These are phyloP conservation scores for Coemansia sp. DNA, from an alignment of 192 early-diverging fungal genomes.

Conservation along the genomic window DNA sequence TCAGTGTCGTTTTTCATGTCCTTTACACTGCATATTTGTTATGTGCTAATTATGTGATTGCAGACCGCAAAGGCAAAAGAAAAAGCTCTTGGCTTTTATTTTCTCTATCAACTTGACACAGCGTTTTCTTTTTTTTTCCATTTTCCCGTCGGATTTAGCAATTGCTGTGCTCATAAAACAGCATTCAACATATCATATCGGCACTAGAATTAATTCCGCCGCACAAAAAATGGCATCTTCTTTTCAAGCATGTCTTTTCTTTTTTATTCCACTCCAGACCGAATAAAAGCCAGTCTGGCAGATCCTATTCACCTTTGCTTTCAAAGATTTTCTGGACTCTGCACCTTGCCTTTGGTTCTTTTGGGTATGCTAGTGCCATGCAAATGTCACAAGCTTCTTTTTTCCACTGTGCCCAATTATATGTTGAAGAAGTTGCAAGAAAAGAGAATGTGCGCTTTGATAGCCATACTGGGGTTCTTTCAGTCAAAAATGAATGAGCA, in stretches of 20 bases:
- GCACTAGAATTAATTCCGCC: not conserved
- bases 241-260: not conserved
- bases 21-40: not conserved
- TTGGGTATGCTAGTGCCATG: not conserved
- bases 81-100: not conserved
- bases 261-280: not conserved
- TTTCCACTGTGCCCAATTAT: not conserved
- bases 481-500: no score
- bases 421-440: not conserved
- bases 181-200: no score
- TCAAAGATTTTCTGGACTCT: not conserved
- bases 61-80: not conserved
- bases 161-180: no score
- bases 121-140: no score
- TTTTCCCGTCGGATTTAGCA: no score
- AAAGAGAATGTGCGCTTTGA: not conserved
- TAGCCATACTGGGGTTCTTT: not conserved
- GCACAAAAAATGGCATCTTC: not conserved
- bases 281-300: not conserved
- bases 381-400: slow-evolving; percentile 2
- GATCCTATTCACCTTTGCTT: not conserved
- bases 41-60: not conserved
- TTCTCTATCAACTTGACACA: not conserved
- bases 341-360: not conserved
- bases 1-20: not conserved